Base-by-base conservation (phyloP, 202 grass and related monocot genomes). In the Musa balbisiana region DNA sequence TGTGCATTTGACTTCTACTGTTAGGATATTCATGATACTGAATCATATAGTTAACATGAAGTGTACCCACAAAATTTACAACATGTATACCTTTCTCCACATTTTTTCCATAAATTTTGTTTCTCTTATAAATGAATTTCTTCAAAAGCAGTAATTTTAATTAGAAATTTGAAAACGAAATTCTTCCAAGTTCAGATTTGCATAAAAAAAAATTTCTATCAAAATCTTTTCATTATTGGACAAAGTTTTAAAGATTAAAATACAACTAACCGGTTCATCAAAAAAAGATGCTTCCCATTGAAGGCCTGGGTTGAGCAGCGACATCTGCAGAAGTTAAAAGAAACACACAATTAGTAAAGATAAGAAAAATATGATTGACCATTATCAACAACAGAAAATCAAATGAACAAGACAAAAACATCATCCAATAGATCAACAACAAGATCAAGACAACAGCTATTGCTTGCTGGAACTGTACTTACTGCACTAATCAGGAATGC, bases 261-360 rank as follows among this genome's bases (percentile, higher is more conserved):
- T 53, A 80, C 27, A 84, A 85, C 90, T 91, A 80, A 97, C 94
- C 81, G 94, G 94, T 74, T 97, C 94, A 55, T 97, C 94, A 75
- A 97, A 97, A 87, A 93, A 97, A 55, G 90, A 91, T 26, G 94
- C 92, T 78, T 97, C 88, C 94, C 94, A 97, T 69, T 83, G 83
- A 81, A 87, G 81, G 67, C 88, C 88, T 83, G 94, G 90, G 75
- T 91, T 97, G 73, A 97, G 73, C 83, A 97, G 82, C 17, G 94
- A 89, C 33, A 93, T 83, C 94, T 97, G 83, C 77, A 90, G 56
- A 80, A 55, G 62, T 62, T 19, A 82, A 81, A 59, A 51, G 55
- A 9, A 69, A 55, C 23, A 8, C 21, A 10, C 19, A 59, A 15
- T 19, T 3, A 59, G 14, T 25, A 22, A 73, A 55, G 10, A 71